phyloP scores from a whole-genome alignment of 106 monocot genomes.

The Apostasia shenzhenica region DNA sequence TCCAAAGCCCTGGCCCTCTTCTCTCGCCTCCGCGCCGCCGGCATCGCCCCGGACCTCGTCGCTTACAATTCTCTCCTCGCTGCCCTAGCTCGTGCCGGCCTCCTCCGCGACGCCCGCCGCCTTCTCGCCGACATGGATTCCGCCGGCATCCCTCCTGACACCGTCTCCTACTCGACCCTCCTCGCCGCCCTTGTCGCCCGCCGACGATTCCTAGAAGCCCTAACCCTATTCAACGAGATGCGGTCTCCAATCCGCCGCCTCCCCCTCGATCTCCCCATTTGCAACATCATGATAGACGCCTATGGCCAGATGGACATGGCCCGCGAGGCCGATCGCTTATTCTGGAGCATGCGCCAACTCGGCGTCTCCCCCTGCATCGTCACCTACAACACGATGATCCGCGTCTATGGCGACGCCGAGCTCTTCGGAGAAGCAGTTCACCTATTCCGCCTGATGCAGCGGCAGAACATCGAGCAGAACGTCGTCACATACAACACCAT shows the following conservation, averaged over 20 bases:
- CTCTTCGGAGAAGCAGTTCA: conserved; percentile 89
- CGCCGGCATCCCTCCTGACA: conserved; percentile 42
- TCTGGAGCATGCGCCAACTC: conserved; percentile 79
- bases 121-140: conserved; percentile 56
- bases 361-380: conserved; percentile 57
- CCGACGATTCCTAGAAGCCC: conserved; percentile 50
- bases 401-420: conserved; percentile 88
- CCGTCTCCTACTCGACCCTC: conserved; percentile 68
- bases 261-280: conserved; percentile 49
- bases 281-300: conserved; percentile 80
- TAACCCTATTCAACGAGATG: conserved; percentile 78
- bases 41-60: conserved; percentile 53
- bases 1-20: conserved; percentile 73
- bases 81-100: conserved; percentile 55
- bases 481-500: conserved; percentile 97
- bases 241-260: conserved; percentile 18
- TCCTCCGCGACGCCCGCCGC: conserved; percentile 59
- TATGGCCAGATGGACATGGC: conserved; percentile 87
- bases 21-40: conserved; percentile 43
- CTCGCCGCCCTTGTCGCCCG: conserved; percentile 49
- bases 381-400: conserved; percentile 87
- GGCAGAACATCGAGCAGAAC: conserved; percentile 60
- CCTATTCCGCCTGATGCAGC: conserved; percentile 83
- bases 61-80: conserved; percentile 67
- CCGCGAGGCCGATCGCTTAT: conserved; percentile 89